Evolutionary conservation across 2,329 filamentous ascomycete genomes (phyloP).

Genomic region (Trichophyton schoenleinii): DNA sequence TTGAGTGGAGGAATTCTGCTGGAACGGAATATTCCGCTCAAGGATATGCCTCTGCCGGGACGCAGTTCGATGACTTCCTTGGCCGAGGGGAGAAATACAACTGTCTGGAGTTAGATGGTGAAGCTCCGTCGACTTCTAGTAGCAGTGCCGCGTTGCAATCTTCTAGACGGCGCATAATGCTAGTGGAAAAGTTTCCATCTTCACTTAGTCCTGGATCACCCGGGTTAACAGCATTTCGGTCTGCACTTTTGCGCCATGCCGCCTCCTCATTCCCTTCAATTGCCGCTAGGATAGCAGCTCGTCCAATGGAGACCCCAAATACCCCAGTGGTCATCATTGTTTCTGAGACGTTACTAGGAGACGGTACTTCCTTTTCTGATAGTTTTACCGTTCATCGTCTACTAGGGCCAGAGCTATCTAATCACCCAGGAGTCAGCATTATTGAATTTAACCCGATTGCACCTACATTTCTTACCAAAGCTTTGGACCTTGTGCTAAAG

Average conservation of each 20-base stretch:
- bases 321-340: slow-evolving; percentile 78
- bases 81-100: slow-evolving; percentile 68
- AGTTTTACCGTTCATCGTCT: slow-evolving; percentile 87
- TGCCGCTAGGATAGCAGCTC: slow-evolving; percentile 25
- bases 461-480: slow-evolving; percentile 71
- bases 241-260: slow-evolving; percentile 62
- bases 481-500: slow-evolving; percentile 64
- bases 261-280: slow-evolving; percentile 51
- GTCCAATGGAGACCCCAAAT: slow-evolving; percentile 31
- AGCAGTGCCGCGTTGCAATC: neutral
- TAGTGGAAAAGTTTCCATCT: slow-evolving; percentile 74
- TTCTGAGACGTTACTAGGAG: slow-evolving; percentile 79
- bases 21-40: slow-evolving; percentile 47
- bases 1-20: slow-evolving; percentile 84
- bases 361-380: slow-evolving; percentile 70
- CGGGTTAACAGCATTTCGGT: slow-evolving; percentile 58
- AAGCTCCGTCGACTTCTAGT: slow-evolving; percentile 1
- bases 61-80: slow-evolving; percentile 87
- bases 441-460: slow-evolving; percentile 94
- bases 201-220: slow-evolving; percentile 55
- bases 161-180: slow-evolving; percentile 45
- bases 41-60: slow-evolving; percentile 56
- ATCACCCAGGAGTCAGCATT: slow-evolving; percentile 62
- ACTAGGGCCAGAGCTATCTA: slow-evolving; percentile 71
- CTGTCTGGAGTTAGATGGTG: slow-evolving; percentile 44